Conservation (phyloP, 352 stramenopile species). For the Aphanomyces stellatus region DNA sequence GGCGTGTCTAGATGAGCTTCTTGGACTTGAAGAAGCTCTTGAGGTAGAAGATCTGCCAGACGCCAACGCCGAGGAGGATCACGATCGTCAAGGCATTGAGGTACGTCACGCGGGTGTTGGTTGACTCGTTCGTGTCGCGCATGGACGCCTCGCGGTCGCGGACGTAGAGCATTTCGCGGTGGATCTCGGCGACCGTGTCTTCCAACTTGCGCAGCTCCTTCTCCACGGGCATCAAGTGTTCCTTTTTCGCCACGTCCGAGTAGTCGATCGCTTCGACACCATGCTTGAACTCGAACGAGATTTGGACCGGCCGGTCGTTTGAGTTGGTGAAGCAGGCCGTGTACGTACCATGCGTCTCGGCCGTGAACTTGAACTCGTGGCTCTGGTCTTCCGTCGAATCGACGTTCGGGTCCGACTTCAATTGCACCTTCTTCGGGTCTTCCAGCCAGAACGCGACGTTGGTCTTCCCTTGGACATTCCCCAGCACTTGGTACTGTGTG, state of each 20-base stretch:
- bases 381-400: neutral
- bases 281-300: slow-evolving; percentile 17
- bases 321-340: slow-evolving; percentile 15
- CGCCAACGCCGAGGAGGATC: slow-evolving; percentile 22
- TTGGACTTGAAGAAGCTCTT: slow-evolving; percentile 28
- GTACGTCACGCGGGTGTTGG: slow-evolving; percentile 21
- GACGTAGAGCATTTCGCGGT: slow-evolving; percentile 20
- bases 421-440: slow-evolving; percentile 3
- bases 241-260: slow-evolving; percentile 23
- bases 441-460: neutral
- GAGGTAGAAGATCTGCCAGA: slow-evolving; percentile 25
- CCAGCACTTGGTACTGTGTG: neutral
- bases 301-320: neutral
- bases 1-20: slow-evolving; percentile 22
- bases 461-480: neutral
- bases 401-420: neutral
- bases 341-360: neutral
- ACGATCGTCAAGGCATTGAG: slow-evolving; percentile 21
- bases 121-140: slow-evolving; percentile 22
- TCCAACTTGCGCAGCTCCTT: slow-evolving; percentile 23
- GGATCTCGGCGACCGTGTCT: slow-evolving; percentile 21
- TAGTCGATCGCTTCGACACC: slow-evolving; percentile 23
- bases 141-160: slow-evolving; percentile 19
- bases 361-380: slow-evolving; percentile 6
- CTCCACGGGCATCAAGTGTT: slow-evolving; percentile 23